Evolutionary conservation across 192 early-diverging fungal species (phyloP), one percentile per base, ranked within the genome.

Genomic region (Bifiguratus adelaidae): DNA sequence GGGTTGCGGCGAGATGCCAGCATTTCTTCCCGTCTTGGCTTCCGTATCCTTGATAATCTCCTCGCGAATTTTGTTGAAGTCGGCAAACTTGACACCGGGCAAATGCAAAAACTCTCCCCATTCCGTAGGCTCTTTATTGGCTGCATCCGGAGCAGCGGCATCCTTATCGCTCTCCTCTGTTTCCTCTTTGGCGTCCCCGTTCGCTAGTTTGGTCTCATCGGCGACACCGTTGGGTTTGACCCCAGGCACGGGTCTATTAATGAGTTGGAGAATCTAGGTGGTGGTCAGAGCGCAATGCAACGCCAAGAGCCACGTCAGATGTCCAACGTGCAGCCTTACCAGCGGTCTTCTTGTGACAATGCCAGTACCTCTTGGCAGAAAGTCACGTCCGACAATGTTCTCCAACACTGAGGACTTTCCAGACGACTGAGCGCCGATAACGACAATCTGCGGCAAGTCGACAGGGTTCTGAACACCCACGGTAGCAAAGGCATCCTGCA

Each of bases 51-150:
- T 73, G 13, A 85, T 74, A 60, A 98, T 98, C 53, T 98, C 97
- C 2, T 92, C 86, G 37, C 97, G 80, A 60, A 99, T 99, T 58
- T 98, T 86, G 64, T 91, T 68, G 68, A 99, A 99, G 67, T 97
- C 76, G 36, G 68, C 79, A 55, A 96, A 98, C 74, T 95, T 95
- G 60, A 89, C 86, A 6, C 95, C 95, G 2, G 97, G 97, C 49
- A 92, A 65, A 61, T 99, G 97, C 50, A 99, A 65, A 60, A 99
- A 99, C 65, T 99, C 97, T 30, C 97, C 97, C 93, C 93, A 99
- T 64, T 99, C 97, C n/a, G n/a, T n/a, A n/a, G n/a, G n/a, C 32
- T 92, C 76, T 34, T 73, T 64, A 46, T 86, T 81, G 22, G 78
- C 71, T 16, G 65, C 56, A 36, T 24, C 45, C 19, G 36, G 43